A percentile compares a stretch with the other conserved stretches of the same genome.
Evolutionary conservation across 2,329 filamentous ascomycete genomes (phyloP).

Genomic region (Aspergillus piperis): DNA sequence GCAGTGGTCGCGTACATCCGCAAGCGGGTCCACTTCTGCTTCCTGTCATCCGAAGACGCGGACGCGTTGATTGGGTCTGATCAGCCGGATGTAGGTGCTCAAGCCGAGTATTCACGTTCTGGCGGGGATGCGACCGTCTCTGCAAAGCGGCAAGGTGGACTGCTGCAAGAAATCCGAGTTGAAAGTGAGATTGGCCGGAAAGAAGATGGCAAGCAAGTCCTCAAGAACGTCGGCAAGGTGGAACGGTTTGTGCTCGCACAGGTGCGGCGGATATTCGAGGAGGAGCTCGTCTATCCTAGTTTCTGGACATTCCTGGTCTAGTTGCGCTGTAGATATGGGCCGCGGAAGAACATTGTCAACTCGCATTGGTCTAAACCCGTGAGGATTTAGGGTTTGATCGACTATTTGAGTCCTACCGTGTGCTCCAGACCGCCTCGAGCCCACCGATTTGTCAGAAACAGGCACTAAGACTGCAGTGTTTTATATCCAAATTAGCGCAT

Average conservation of each 20-base stretch:
- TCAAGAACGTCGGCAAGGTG: conserved; percentile 98
- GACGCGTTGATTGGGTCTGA: conserved; percentile 66
- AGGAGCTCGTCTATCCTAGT: conserved; percentile 9
- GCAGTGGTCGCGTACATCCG: conserved; percentile 90
- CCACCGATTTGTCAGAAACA: conserved; percentile 1
- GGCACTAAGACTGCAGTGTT: neutral
- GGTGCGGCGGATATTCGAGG: conserved; percentile 94
- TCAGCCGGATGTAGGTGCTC: conserved; percentile 36
- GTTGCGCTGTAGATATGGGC: neutral
- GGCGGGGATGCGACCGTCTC: conserved; percentile 33
- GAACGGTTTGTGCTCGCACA: conserved; percentile 97
- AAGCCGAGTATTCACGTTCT: conserved; percentile 35
- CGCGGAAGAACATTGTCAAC: neutral
- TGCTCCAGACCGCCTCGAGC: neutral
- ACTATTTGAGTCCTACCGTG: neutral
- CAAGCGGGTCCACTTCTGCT: conserved; percentile 88
- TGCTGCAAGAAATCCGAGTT: conserved; percentile 90
- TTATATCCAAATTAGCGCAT: neutral
- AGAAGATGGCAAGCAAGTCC: conserved; percentile 85
- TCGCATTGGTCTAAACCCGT: neutral
- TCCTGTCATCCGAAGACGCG: conserved; percentile 88
- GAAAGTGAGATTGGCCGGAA: conserved; percentile 97
- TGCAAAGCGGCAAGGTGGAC: conserved; percentile 62
- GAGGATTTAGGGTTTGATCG: neutral
- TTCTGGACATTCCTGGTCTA: conserved; percentile 7